Evolutionary conservation across 495 filamentous ascomycete species (phyloP).

Genomic region (Lasiosphaeria ovina): DNA sequence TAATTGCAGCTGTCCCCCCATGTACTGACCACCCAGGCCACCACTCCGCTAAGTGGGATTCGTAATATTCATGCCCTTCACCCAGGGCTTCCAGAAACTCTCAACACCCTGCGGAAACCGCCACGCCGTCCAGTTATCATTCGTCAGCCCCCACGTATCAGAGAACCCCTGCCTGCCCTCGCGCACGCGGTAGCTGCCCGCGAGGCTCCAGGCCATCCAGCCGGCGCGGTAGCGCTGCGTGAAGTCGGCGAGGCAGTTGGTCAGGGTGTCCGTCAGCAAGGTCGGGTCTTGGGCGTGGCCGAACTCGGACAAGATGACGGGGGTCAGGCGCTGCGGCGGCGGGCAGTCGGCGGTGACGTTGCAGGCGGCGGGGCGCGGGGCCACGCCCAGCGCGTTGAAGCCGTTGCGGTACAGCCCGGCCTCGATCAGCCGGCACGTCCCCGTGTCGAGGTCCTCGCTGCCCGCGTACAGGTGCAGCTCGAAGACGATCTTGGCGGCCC

Average conservation of each 20-base stretch:
- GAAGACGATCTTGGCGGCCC: conserved; percentile 54
- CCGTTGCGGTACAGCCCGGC: conserved; percentile 45
- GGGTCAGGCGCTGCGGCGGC: conserved; percentile 33
- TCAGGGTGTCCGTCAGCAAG: conserved; percentile 40
- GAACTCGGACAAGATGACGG: conserved; percentile 51
- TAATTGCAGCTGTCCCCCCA: no score
- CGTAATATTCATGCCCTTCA: conserved; percentile 31
- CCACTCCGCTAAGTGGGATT: neutral
- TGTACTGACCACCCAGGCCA: no score
- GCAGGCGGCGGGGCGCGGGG: conserved; percentile 31
- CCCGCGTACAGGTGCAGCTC: conserved; percentile 55
- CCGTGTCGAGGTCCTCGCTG: conserved; percentile 38
- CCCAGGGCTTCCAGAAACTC: conserved; percentile 40
- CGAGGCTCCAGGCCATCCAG: conserved; percentile 56
- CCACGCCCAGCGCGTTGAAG: conserved; percentile 46
- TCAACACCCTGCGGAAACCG: conserved; percentile 33
- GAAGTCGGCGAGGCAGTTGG: conserved; percentile 46
- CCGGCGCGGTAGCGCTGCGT: conserved; percentile 46
- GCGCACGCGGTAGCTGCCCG: conserved; percentile 40
- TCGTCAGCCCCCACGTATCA: conserved; percentile 48
- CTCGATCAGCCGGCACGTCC: conserved; percentile 44
- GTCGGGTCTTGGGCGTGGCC: conserved; percentile 41
- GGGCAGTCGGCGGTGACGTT: conserved; percentile 25
- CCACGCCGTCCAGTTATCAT: conserved; percentile 42
- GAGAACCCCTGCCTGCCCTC: conserved; percentile 44